Conservation (phyloP, 331 rosid species). For the Pyracantha coccinea region DNA sequence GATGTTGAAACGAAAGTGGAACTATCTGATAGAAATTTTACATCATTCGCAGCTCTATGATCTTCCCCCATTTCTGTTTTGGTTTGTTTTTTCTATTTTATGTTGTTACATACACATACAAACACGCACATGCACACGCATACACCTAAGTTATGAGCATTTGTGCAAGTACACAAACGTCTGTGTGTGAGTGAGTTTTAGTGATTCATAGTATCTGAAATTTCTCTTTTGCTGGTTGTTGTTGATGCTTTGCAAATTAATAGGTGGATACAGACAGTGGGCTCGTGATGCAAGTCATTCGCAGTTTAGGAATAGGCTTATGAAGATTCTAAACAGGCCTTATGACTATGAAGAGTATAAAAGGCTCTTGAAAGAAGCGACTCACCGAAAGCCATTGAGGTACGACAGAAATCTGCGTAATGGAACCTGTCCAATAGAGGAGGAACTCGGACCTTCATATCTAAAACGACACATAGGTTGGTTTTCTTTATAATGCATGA, state of each 20-base stretch:
- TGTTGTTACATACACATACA: not conserved
- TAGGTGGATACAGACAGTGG: conserved; percentile 18
- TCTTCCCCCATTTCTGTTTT: conserved; percentile 10
- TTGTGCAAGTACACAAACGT: not conserved
- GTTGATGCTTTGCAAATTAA: not conserved
- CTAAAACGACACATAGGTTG: conserved; percentile 41
- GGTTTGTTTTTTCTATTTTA: not conserved
- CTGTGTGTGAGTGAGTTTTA: not conserved
- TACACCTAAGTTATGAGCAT: too few relatives aligned
- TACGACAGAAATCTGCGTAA: conserved; percentile 31
- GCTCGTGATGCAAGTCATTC: conserved; percentile 5
- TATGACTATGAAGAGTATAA: conserved; percentile 34
- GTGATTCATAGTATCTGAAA: not conserved
- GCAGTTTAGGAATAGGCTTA: conserved; percentile 42
- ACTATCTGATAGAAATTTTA: not conserved
- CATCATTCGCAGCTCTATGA: conserved; percentile 36
- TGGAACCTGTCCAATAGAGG: not conserved
- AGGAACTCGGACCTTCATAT: conserved; percentile 36
- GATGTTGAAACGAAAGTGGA: too few relatives aligned
- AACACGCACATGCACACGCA: too few relatives aligned
- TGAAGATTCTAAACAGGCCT: conserved; percentile 48
- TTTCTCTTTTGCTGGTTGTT: not conserved
- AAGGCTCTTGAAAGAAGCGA: not conserved
- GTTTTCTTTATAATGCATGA: conserved; percentile 12
- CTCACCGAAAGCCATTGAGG: conserved; percentile 3